Evolutionary conservation across 1,284 basidiomycete genomes (phyloP), one percentile per base, ranked within the genome.

Genomic region (Irpex rosettiformis): DNA sequence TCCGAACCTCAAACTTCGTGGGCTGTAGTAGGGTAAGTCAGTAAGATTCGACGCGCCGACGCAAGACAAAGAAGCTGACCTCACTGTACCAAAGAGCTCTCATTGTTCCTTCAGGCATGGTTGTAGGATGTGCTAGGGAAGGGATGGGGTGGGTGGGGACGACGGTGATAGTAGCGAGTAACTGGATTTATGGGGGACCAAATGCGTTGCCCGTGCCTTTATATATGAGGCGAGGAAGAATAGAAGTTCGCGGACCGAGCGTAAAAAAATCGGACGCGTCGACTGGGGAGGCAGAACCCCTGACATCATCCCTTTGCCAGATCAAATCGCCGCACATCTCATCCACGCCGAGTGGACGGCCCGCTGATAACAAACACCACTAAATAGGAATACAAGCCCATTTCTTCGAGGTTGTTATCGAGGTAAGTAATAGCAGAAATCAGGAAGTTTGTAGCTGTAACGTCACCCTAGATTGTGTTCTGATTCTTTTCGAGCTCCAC

Each of bases 81-180:
- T 65, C 69, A 64, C 69, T 71, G 68, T 77, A 77, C 66, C 67
- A 75, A 57, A 77, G 69, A 52, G 75, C 76, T 69, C 70, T 74
- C 76, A 77, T 77, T 27, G 70, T 74, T 69, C 76, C 76, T 67
- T 76, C 67, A 57, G 74, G 74, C 76, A 77, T 77, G 58, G 59
- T 69, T 60, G 61, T 45, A 22, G 54, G 13, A 33, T 52, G 28
- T 22, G 60, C 28, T 29, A 57, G 52, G 60, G 58, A 56, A 49
- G 58, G 48, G 57, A 58, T 57, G 29, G 58, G 54, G 51, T 52
- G 58, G 47, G 53, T 37, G 37, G 57, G 18, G 28, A 24, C 18
- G 43, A 48, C n/a, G 45, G 29, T 59, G 29, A 37, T 40, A 54
- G 28, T 28, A n/a, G 28, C 48, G 37, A 45, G 24, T 47, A 58